Conservation (phyloP, 768 basidiomycete genomes). For the Rhodotorula diobovata region DNA sequence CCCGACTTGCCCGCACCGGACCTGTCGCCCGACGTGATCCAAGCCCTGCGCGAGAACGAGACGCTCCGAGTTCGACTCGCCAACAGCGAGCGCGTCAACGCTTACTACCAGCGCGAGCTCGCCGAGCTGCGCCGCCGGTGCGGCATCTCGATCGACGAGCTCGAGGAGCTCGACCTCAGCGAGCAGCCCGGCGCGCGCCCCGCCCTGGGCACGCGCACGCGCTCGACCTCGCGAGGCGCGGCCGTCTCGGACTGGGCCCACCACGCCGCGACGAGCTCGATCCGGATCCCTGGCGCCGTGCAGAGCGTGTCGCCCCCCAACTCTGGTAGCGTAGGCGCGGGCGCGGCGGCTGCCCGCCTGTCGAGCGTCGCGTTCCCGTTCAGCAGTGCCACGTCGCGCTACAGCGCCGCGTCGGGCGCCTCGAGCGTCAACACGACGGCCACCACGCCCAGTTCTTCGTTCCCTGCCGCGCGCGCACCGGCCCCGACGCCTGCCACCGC, state of each 20-base stretch:
- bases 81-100: conserved; percentile 32
- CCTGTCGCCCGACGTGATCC: conserved; percentile 11
- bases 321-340: no score
- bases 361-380: conserved; percentile 8
- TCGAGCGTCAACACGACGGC: conserved; percentile 28
- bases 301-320: conserved; percentile 25
- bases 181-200: not conserved
- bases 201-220: not conserved
- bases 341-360: not conserved
- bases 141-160: conserved; percentile 29
- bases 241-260: not conserved
- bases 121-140: conserved; percentile 20
- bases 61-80: conserved; percentile 19
- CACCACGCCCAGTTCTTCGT: conserved; percentile 20
- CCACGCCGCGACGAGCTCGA: conserved; percentile 1
- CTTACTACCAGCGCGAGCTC: conserved; percentile 29
- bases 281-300: conserved; percentile 31
- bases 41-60: conserved; percentile 26
- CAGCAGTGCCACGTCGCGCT: not conserved
- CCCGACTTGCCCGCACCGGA: conserved; percentile 12
- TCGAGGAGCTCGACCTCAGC: conserved; percentile 26
- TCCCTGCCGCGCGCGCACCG: conserved; percentile 16
- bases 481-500: conserved; percentile 15
- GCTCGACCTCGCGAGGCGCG: not conserved
- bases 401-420: conserved; percentile 11